Percentiles rank a stretch among this genome's conserved stretches.
These are phyloP conservation scores for Golubevia sp. DNA, from an alignment of 1,284 basidiomycete genomes.

Conservation along the genomic window DNA sequence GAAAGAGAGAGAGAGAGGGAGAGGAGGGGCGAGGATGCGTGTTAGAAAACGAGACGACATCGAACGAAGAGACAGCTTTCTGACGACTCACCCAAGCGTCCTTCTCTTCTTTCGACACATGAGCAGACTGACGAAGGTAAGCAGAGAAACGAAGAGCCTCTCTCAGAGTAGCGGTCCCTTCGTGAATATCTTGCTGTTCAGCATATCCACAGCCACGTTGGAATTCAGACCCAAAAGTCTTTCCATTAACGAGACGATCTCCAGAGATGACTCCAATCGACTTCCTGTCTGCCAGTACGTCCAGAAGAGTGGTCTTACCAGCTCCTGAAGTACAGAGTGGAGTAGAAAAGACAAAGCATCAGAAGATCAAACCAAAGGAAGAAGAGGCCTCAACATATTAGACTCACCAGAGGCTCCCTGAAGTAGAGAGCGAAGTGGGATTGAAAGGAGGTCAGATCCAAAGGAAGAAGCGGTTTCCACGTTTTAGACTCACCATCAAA, in stretches of 20 bases:
- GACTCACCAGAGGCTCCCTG: constrained; percentile 24
- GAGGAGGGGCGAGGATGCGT: neutral
- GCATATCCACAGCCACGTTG: constrained; percentile 49
- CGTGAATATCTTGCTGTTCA: constrained; percentile 56
- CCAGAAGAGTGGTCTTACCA: constrained; percentile 53
- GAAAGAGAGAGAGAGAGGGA: constrained; percentile 11
- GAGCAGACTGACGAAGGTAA: constrained; percentile 43
- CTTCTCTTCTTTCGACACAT: constrained; percentile 36
- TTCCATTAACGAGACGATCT: constrained; percentile 43
- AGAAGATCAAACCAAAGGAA: neutral
- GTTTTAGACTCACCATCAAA: constrained; percentile 51
- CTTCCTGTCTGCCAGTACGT: constrained; percentile 52
- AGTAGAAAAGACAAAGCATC: too few relatives aligned
- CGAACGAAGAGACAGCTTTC: neutral
- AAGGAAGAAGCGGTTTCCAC: neutral
- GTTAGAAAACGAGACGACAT: neutral
- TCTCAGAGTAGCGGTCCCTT: constrained; percentile 44
- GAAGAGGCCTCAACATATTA: neutral
- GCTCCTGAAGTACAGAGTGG: constrained; percentile 24
- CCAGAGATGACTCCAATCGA: constrained; percentile 44
- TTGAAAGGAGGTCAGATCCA: neutral
- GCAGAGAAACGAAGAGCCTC: constrained; percentile 52
- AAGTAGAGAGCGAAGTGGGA: neutral
- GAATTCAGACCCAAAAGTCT: constrained; percentile 39
- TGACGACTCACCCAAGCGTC: constrained; percentile 13